Evolutionary conservation across 2,329 filamentous ascomycete species (phyloP), one percentile per base, ranked within the genome.

Genomic region (Lasiodiplodia sp.): DNA sequence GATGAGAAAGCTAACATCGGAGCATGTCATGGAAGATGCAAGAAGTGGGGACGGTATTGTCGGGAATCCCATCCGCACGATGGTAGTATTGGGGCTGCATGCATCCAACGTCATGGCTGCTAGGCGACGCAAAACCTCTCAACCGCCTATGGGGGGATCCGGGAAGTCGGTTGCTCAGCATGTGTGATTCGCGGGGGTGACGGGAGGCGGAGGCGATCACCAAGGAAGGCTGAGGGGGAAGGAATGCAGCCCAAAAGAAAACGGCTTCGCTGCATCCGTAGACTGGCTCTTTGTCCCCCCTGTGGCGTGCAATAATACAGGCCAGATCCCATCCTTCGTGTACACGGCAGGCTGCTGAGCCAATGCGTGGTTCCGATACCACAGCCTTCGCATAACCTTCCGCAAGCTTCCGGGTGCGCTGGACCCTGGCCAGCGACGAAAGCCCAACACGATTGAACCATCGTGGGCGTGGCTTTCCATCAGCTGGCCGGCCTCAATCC

Each of bases 311-410:
- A 55, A 34, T 60, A 25, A 37, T 25, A 18, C 58, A 34, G 34
- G 44, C 25, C 40, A 23, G 4, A 23, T 34, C 18, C 28, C 21
- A 52, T 63, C 60, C 44, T 52, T 23, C 60, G 44, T 47, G 40
- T 47, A 47, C 60, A 11, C 21, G 23, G 14, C 38, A 28, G 16
- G 21, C 18, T 4, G 55, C 2, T 21, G 31, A 12, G 16, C 55
- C 16, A 57, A 31, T 57, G 31, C 23, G 16, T 25, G 14, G 38
- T 18, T n/a, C 21, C 37, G 44, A 52, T 49, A 40, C 14, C 57
- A 62, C 23, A 34, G 57, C 38, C 40, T 47, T 47, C 60, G 60
- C 60, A 52, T 63, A 63, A 63, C 60, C 60, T 63, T 63, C 60
- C 40, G 44, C 44, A 37, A 16, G 16, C 40, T n/a, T 63, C 60